Evolutionary conservation across 2,329 filamentous ascomycete species (phyloP).

Genomic region (Hypoxylon sp.): DNA sequence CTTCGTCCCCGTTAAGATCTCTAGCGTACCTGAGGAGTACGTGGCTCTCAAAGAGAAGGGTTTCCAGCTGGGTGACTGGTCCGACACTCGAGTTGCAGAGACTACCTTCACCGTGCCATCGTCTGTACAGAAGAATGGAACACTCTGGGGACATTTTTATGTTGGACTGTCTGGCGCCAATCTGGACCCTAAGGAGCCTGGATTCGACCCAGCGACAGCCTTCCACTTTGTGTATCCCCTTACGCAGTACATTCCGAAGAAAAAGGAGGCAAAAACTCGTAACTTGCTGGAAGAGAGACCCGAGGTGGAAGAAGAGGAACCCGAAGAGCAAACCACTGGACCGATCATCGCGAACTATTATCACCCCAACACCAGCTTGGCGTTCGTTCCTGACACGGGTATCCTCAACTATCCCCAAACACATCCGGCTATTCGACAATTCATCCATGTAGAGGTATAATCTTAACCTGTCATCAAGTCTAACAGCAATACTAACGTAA

Average conservation of each 20-base stretch:
- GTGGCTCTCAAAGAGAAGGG: conserved; percentile 84
- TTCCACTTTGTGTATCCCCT: conserved; percentile 88
- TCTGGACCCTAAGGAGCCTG: conserved; percentile 80
- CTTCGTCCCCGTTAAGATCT: conserved; percentile 77
- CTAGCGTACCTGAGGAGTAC: conserved; percentile 74
- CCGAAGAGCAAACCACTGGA: conserved; percentile 69
- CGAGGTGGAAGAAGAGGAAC: conserved; percentile 65
- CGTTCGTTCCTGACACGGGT: conserved; percentile 86
- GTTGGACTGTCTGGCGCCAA: conserved; percentile 81
- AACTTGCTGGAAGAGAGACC: conserved; percentile 79
- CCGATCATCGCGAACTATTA: conserved; percentile 89
- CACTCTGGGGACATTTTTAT: conserved; percentile 95
- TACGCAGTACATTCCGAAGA: conserved; percentile 92
- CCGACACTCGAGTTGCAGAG: conserved; percentile 82
- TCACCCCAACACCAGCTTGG: conserved; percentile 93
- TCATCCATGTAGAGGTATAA: conserved; percentile 78
- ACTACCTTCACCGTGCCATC: conserved; percentile 83
- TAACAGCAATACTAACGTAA: conserved; percentile 15
- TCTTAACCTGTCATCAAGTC: background rate
- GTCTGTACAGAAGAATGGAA: conserved; percentile 90
- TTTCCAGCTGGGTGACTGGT: conserved; percentile 84
- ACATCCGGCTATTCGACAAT: conserved; percentile 82
- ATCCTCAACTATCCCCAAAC: conserved; percentile 76
- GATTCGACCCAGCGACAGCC: conserved; percentile 82
- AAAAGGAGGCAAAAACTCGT: conserved; percentile 88